phyloP scores from a whole-genome alignment of 2,329 filamentous ascomycete genomes.

The Chaetothyriales sp. region DNA sequence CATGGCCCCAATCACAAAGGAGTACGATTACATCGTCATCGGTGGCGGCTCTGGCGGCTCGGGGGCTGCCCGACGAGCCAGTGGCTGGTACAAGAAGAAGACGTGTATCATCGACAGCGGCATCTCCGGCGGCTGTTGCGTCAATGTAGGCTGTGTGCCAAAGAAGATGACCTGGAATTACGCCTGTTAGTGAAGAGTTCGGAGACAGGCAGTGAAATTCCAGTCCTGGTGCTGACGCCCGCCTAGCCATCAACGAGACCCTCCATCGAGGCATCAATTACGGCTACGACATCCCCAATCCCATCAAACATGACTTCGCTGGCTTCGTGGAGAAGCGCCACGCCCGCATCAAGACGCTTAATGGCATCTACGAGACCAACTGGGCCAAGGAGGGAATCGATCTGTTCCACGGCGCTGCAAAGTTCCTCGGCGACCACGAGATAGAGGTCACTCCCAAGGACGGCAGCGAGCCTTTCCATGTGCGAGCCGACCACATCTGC shows the following conservation, averaged over 20 bases:
- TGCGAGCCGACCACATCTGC: slow-evolving; percentile 34
- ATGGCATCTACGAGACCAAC: slow-evolving; percentile 37
- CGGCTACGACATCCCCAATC: slow-evolving; percentile 33
- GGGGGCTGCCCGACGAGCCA: slow-evolving; percentile 35
- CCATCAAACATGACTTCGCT: slow-evolving; percentile 31
- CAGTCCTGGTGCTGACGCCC: not conserved
- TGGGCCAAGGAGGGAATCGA: slow-evolving; percentile 38
- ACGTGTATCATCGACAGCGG: slow-evolving; percentile 38
- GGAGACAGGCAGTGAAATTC: not conserved
- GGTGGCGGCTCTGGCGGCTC: slow-evolving; percentile 41
- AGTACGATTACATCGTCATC: slow-evolving; percentile 43
- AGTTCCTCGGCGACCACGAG: slow-evolving; percentile 31
- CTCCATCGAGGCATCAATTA: slow-evolving; percentile 34
- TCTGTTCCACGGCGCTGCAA: slow-evolving; percentile 35
- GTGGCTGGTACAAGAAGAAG: slow-evolving; percentile 40
- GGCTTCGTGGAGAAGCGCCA: slow-evolving; percentile 37
- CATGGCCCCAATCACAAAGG: slow-evolving; percentile 35
- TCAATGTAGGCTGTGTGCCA: slow-evolving; percentile 38
- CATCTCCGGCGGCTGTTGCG: slow-evolving; percentile 36
- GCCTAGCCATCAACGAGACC: slow-evolving; percentile 30
- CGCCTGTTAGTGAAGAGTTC: not conserved
- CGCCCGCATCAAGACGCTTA: slow-evolving; percentile 31
- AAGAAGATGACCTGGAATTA: slow-evolving; percentile 1
- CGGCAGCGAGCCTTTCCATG: slow-evolving; percentile 26
- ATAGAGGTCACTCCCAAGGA: slow-evolving; percentile 33